Evolutionary conservation across 139 green algal species (phyloP), one percentile per base, ranked within the genome.

Genomic region (Auxenochlorella pyrenoidosa): DNA sequence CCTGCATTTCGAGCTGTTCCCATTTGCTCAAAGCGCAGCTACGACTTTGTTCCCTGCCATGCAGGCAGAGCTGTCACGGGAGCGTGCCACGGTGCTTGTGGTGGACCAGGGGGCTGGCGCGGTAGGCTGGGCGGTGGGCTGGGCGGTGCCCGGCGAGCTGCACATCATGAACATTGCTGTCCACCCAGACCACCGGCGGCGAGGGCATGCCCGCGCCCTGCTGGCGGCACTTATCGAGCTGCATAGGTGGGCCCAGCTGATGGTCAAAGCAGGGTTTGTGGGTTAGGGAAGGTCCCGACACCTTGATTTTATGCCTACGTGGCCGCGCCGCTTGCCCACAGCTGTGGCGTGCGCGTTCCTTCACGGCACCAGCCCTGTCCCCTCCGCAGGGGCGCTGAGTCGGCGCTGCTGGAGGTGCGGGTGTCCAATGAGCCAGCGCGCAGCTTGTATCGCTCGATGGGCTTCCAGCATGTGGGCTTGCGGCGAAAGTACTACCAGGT

Each of bases 121-220:
- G 13, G 60, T 85, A 13, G 80, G 38, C 63, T 85, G 80, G 80
- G 80, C 63, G 28, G 80, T 85, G 80, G 80, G 80, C 40, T 85
- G 80, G 80, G 40, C 32, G 0, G 80, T 85, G 80, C 80, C 80
- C 0, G 58, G 72, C 1, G 80, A 85, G 80, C 59, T 85, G 26
- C 80, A 85, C 40, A 47, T 85, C 34, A 65, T 85, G 40, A 85
- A 85, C 30, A 40, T 85, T 32, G 80, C 80, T 0, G 63, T 75
- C 16, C 80, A 85, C 63, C 80, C 80, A 18, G 28, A 60, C 19
- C 80, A 85, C 80, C 63, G 41, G 28, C 80, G 80, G 60, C 59
- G 40, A 1, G 80, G 80, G 22, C 80, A 85, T 34, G 80, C 80
- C 18, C 59, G 80, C 8, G 60, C 80, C 32, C 59, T 85, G 40